These are phyloP conservation scores for Monilinia aucupariae DNA, from an alignment of 2,329 filamentous ascomycete species.

Conservation along the genomic window DNA sequence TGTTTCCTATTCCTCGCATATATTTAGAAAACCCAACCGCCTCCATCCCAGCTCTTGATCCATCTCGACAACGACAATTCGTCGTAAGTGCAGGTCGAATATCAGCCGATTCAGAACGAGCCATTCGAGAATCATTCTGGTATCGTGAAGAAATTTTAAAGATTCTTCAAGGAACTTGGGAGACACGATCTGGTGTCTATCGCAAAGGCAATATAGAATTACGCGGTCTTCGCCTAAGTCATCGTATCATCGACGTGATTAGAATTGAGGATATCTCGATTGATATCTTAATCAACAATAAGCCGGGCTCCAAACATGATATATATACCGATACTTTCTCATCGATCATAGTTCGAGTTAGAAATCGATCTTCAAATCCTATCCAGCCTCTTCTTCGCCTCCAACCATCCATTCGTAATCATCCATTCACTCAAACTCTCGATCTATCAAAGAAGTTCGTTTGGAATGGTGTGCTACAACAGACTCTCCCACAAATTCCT, in stretches of 20 bases:
- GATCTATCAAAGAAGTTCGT: conserved; percentile 78
- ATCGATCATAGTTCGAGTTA: conserved; percentile 63
- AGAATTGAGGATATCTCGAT: conserved; percentile 74
- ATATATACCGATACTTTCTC: conserved; percentile 58
- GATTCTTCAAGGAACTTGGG: conserved; percentile 66
- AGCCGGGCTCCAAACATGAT: conserved; percentile 26
- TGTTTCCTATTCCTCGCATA: conserved; percentile 69
- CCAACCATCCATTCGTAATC: conserved; percentile 69
- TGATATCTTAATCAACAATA: conserved; percentile 48
- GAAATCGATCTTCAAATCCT: conserved; percentile 63
- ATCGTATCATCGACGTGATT: conserved; percentile 77
- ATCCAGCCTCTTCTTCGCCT: conserved; percentile 70
- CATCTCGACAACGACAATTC: conserved; percentile 82
- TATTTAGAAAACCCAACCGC: conserved; percentile 72
- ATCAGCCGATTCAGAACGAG: conserved; percentile 71
- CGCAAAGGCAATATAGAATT: conserved; percentile 68
- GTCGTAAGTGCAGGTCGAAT: conserved; percentile 78
- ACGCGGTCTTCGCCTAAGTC: conserved; percentile 65
- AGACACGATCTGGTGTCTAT: conserved; percentile 44
- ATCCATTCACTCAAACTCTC: conserved; percentile 58
- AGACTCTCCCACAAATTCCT: conserved; percentile 57
- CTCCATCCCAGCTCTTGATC: conserved; percentile 73
- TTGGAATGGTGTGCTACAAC: conserved; percentile 81
- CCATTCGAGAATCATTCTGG: conserved; percentile 82
- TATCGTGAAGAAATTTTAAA: conserved; percentile 78